Evolutionary conservation across 495 filamentous ascomycete species (phyloP).

Genomic region (Xylaria curta): DNA sequence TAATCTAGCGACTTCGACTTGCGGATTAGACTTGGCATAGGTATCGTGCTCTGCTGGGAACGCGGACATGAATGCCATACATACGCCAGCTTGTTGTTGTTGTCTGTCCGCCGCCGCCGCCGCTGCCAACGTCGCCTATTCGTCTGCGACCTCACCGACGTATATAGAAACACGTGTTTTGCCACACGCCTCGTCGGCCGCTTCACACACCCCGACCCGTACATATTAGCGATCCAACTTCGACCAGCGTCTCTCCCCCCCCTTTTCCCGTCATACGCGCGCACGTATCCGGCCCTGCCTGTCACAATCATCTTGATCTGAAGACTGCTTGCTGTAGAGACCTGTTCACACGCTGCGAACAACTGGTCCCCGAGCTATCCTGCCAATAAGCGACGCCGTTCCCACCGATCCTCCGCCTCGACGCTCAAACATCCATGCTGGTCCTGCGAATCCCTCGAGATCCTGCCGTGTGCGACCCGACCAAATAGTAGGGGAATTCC

Average conservation of each 20-base stretch:
- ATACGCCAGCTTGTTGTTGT: background rate
- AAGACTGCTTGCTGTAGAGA: background rate
- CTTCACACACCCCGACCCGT: background rate
- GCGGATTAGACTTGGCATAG: background rate
- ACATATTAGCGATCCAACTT: slow-evolving; percentile 15
- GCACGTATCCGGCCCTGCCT: background rate
- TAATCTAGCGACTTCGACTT: background rate
- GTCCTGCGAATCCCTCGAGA: slow-evolving; percentile 38
- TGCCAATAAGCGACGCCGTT: slow-evolving; percentile 12
- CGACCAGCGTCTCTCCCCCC: background rate
- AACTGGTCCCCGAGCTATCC: background rate
- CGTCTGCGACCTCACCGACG: slow-evolving; percentile 9
- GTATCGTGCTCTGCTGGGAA: slow-evolving; percentile 6
- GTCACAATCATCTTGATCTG: background rate
- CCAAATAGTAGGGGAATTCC: slow-evolving; percentile 40
- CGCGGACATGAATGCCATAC: background rate
- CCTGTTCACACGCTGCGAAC: background rate
- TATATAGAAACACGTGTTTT: background rate
- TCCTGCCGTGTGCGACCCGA: slow-evolving; percentile 41
- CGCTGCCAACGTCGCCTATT: slow-evolving; percentile 9
- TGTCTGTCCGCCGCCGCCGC: slow-evolving; percentile 3
- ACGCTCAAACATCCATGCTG: slow-evolving; percentile 46
- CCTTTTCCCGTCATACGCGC: slow-evolving; percentile 5
- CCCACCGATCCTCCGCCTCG: slow-evolving; percentile 20
- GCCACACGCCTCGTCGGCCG: slow-evolving; percentile 4